Percentiles rank a stretch among this genome's conserved stretches.
phyloP scores from a whole-genome alignment of 495 filamentous ascomycete genomes.

The Penicillium cinerascens region DNA sequence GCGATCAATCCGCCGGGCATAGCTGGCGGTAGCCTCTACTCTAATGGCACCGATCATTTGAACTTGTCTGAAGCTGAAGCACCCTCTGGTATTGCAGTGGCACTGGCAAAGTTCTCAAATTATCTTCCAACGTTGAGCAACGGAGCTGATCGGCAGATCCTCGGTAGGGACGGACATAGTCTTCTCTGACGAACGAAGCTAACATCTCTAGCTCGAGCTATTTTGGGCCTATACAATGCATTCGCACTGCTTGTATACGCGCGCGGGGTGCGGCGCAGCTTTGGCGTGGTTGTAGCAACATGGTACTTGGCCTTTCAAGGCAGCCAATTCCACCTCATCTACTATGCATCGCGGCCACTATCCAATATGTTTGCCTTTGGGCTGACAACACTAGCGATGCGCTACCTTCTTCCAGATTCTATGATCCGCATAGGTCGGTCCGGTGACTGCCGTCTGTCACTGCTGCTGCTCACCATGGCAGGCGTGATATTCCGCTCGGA shows the following conservation, averaged over 20 bases:
- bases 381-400: conserved; percentile 67
- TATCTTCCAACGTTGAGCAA: conserved; percentile 43
- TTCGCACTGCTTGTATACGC: conserved; percentile 61
- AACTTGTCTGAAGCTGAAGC: background rate
- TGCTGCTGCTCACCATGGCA: conserved; percentile 76
- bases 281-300: conserved; percentile 63
- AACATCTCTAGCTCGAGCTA: conserved; percentile 56
- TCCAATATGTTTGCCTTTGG: conserved; percentile 97
- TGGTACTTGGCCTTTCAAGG: conserved; percentile 84
- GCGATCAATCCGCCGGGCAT: background rate
- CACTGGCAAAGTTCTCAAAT: background rate
- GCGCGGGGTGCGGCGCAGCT: conserved; percentile 58
- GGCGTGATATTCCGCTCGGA: conserved; percentile 88
- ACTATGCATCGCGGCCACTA: conserved; percentile 87
- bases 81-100: background rate
- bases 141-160: conserved; percentile 47
- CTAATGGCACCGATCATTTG: background rate
- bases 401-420: conserved; percentile 60
- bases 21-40: background rate
- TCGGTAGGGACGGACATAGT: conserved; percentile 34
- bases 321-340: conserved; percentile 89
- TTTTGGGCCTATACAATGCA: conserved; percentile 79
- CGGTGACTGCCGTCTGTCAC: conserved; percentile 34
- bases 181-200: background rate
- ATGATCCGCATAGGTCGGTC: conserved; percentile 34